Base-by-base conservation (phyloP, 345 rosid genomes). In the Eucalyptus viminalis region DNA sequence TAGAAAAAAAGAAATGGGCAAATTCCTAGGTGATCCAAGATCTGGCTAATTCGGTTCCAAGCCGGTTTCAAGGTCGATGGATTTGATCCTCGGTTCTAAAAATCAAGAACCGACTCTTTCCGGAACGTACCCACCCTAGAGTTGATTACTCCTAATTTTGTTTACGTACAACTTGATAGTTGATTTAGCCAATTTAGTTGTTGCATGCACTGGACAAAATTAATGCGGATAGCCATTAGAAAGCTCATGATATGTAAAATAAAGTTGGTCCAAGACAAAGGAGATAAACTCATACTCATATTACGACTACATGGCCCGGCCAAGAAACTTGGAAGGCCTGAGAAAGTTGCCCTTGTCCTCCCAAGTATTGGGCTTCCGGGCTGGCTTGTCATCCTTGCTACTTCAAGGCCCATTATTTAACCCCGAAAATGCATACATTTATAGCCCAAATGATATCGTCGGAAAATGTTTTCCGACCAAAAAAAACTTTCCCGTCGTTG, bases 31-130 rank as follows among this genome's bases (percentile, higher is more conserved):
- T 69, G 10, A 69, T 3, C 44, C 11, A 6, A 10, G 25, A 34
- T 34, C 1, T 11, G 13, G 24, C 24, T 1, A 0, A 6, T 34
- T 34, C 1, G 0, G 2, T 69, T 72, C 2, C 5, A 6, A 0
- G 47, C 8, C 1, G 1, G 1, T 76, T 40, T 76, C 5, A 6
- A 21, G 15, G 27, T 76, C 5, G 2, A 40, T 13, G 9, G 14
- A 6, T 21, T 0, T 6, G 29, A 2, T 21, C 6, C 5, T 17
- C 3, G 1, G 1, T 76, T 76, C 1, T 21, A 21, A 6, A 76
- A 76, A 76, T 37, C 15, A 3, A 7, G 27, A 76, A 6, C 15
- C 9, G 5, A 40, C 27, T 76, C 5, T 11, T 11, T 21, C 0
- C 0, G 15, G 14, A 76, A 40, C 3, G 5, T 40, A 76, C 5